These are phyloP conservation scores for Yarrowia alimentaria DNA, from an alignment of 805 yeast genomes.

Conservation along the genomic window DNA sequence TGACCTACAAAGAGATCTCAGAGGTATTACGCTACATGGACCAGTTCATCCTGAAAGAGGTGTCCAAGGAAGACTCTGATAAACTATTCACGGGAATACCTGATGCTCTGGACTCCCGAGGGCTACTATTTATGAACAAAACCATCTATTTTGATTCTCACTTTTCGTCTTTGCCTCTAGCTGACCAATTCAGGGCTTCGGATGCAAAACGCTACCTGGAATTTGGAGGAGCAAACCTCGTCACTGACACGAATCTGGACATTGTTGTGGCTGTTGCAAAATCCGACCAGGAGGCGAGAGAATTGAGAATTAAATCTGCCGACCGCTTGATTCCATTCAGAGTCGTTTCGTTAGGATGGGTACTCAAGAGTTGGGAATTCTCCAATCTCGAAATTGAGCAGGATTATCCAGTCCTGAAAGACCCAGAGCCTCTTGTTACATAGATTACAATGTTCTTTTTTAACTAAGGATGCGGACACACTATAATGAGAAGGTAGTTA, in stretches of 20 bases:
- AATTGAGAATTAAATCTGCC: background rate
- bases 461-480: too few relatives aligned
- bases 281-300: background rate
- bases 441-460: too few relatives aligned
- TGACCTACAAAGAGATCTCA: slow-evolving; percentile 1
- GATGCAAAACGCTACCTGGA: background rate
- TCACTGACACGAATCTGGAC: background rate
- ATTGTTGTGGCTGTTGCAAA: slow-evolving; percentile 9
- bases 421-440: too few relatives aligned
- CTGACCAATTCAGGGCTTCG: background rate
- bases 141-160: background rate
- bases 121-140: background rate
- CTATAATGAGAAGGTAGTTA: background rate
- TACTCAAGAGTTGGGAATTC: slow-evolving; percentile 8
- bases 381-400: slow-evolving; percentile 2
- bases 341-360: slow-evolving; percentile 13
- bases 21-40: slow-evolving; percentile 7
- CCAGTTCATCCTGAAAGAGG: background rate
- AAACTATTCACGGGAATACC: background rate
- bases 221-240: slow-evolving; percentile 10
- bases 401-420: slow-evolving; percentile 1
- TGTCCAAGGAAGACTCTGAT: background rate
- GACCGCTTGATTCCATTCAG: slow-evolving; percentile 8
- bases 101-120: too few relatives aligned
- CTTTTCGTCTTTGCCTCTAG: background rate